phyloP scores from a whole-genome alignment of 169 alveolate genomes.

The Eimeria zaria region DNA sequence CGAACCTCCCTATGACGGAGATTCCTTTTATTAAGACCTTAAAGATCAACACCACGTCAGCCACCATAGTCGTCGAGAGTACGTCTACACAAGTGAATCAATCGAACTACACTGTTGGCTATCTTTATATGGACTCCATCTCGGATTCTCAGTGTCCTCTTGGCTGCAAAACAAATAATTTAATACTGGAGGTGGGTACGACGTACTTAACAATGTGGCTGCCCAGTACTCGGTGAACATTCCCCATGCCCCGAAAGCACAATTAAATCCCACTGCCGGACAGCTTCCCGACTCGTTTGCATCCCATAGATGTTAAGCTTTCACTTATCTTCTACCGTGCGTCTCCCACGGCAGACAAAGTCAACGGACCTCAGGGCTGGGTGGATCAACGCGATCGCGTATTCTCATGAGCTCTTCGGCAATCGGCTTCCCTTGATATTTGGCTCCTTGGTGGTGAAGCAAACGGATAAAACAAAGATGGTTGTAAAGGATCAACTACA shows the following conservation, averaged over 20 bases:
- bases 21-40: background rate
- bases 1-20: constrained; percentile 12
- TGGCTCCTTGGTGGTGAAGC: constrained; percentile 22
- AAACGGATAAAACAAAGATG: background rate
- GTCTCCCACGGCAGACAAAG: constrained; percentile 8
- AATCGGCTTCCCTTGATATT: constrained; percentile 30
- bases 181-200: constrained; percentile 45
- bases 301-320: background rate
- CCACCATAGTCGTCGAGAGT: constrained; percentile 23
- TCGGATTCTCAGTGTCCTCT: background rate
- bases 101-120: constrained; percentile 18
- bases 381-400: background rate
- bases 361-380: background rate
- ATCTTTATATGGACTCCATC: constrained; percentile 48
- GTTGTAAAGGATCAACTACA: background rate
- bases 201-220: background rate
- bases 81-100: background rate
- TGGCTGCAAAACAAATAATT: constrained; percentile 64
- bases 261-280: background rate
- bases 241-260: background rate
- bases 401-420: constrained; percentile 15
- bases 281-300: background rate
- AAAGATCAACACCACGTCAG: background rate
- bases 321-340: background rate
- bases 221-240: background rate